Evolutionary conservation across 2,329 filamentous ascomycete species (phyloP), one percentile per base, ranked within the genome.

Genomic region (Drechslerella dactyloides): DNA sequence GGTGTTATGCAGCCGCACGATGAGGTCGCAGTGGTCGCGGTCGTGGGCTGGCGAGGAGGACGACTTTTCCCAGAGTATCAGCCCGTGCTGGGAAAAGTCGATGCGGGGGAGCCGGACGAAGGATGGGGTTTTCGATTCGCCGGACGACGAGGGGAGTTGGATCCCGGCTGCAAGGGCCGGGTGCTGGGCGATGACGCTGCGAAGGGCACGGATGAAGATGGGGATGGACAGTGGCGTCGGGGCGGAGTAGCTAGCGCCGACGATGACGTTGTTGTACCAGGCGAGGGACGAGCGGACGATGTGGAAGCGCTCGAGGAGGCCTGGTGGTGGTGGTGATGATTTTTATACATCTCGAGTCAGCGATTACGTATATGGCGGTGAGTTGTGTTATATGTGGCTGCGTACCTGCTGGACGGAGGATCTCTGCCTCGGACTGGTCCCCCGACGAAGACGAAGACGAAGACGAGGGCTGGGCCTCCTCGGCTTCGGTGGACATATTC

Each of bases 81-180:
- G 62, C 6, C 50, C 21, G 53, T 37, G 46, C 13, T 81, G 75
- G 0, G 76, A 69, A 2, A 86, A 77, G 55, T 84, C 77, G 44
- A 86, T 78, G 19, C 78, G 74, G 0, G 79, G 75, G 6, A 85
- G 72, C 51, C 80, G 79, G 6, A 82, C 80, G 75, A 83, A 86
- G 30, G 75, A 77, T 0, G 85, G 80, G 1, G 76, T 64, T 40
- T 78, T 78, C n/a, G 80, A 81, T n/a, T n/a, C n/a, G n/a, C n/a
- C n/a, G 40, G 82, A 79, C 53, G 85, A 80, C 44, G 78, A 79
- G 1, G 77, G 75, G 13, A 69, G 57, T 21, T 53, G 58, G 69
- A 86, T 83, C 10, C 82, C 84, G 33, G 83, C 81, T 13, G 82
- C 80, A 48, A 86, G 79, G 68, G 82, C 80, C 1, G 82, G 80